A percentile compares a stretch with the other conserved stretches of the same genome.
Evolutionary conservation across 2,329 filamentous ascomycete species (phyloP).

Genomic region (Epichloe brachyelytri): DNA sequence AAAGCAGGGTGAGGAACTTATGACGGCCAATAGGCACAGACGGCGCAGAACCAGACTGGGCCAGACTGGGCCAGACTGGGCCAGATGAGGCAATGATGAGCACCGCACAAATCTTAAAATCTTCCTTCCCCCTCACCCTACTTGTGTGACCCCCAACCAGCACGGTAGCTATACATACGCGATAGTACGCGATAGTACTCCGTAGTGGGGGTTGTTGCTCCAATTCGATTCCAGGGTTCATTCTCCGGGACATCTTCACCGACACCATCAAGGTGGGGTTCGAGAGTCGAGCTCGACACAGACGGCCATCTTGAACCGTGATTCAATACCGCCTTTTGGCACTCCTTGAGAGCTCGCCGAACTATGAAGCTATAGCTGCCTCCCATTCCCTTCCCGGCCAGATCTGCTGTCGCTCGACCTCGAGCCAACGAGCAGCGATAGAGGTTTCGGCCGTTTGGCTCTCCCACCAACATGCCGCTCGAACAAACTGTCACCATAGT

Average conservation of each 20-base stretch:
- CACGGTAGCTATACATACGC: background rate
- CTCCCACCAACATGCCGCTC: slow-evolving; percentile 23
- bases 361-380: background rate
- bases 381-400: background rate
- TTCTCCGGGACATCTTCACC: slow-evolving; percentile 8
- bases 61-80: no score
- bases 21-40: no score
- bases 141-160: background rate
- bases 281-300: background rate
- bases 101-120: no score
- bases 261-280: slow-evolving; percentile 7
- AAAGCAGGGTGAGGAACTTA: background rate
- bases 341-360: background rate
- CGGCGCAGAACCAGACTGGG: no score
- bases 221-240: slow-evolving; percentile 6
- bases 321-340: background rate
- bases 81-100: no score
- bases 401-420: background rate
- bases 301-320: background rate
- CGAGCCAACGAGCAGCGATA: background rate
- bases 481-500: slow-evolving; percentile 76
- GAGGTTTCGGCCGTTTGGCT: background rate
- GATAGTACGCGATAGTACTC: background rate
- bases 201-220: slow-evolving; percentile 5
- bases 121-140: background rate